A percentile compares a stretch with the other conserved stretches of the same genome.
phyloP scores from a whole-genome alignment of 805 yeast species.

The Teunomyces kruisii region DNA sequence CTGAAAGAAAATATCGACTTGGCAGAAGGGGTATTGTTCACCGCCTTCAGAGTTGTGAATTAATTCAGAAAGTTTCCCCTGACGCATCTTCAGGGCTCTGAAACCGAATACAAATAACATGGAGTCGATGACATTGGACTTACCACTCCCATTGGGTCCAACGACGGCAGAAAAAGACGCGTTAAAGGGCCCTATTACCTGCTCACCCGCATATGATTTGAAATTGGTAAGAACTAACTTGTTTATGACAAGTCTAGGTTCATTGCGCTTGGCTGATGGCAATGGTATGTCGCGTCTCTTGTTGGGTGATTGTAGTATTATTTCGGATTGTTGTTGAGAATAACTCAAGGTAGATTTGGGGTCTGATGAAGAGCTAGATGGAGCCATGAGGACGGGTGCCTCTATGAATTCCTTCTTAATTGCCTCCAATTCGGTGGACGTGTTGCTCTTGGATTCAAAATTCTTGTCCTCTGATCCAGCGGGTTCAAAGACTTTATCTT shows the following conservation, averaged over 20 bases:
- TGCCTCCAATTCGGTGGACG: constrained; percentile 6
- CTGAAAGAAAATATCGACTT: constrained; percentile 87
- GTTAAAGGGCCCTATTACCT: constrained; percentile 92
- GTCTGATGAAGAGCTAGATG: background rate
- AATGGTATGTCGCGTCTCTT: constrained; percentile 22
- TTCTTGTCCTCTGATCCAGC: constrained; percentile 3
- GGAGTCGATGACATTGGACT: constrained; percentile 95
- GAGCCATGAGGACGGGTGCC: background rate
- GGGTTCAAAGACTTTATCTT: background rate
- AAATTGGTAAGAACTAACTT: constrained; percentile 77
- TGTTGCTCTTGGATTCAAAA: constrained; percentile 5
- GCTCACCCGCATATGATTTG: constrained; percentile 94
- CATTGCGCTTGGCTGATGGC: constrained; percentile 16
- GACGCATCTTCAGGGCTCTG: constrained; percentile 95
- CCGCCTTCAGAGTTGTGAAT: constrained; percentile 84
- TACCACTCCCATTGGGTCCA: constrained; percentile 98
- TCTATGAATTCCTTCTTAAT: constrained; percentile 2
- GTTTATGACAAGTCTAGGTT: constrained; percentile 71
- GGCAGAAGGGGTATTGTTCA: constrained; percentile 63
- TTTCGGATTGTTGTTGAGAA: constrained; percentile 29
- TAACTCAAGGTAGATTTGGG: constrained; percentile 19
- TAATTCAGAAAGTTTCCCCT: constrained; percentile 85
- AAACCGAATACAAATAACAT: constrained; percentile 96
- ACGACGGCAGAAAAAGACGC: constrained; percentile 94
- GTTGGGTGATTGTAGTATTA: constrained; percentile 28